Evolutionary conservation across 1,284 basidiomycete genomes (phyloP), one percentile per base, ranked within the genome.

Genomic region (Malassezia caprae): DNA sequence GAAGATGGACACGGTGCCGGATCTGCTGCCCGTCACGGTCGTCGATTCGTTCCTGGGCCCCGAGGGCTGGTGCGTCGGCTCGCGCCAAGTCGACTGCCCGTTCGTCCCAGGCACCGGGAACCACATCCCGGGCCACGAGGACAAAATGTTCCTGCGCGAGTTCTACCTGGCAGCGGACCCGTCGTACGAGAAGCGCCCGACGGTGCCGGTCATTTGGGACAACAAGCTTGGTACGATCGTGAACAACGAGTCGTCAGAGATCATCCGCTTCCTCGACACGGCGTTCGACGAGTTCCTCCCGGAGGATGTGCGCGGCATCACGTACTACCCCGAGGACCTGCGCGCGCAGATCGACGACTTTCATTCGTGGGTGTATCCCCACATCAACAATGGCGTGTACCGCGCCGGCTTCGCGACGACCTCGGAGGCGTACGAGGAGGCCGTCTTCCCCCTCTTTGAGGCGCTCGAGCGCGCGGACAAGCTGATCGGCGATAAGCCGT

Each of bases 171-270:
- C 81, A 56, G 87, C 83, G 0, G 78, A 89, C 59, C 83, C 84
- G 1, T 70, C 67, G 6, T 76, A 75, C 57, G 31, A 44, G 31
- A 63, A 62, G 37, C 63, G 72, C 28, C 68, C 63, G 55, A 76
- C 75, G 3, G 75, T 76, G 23, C 91, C 93, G n/a, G 78, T 91
- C 45, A 78, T 96, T 1, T 98, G 90, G 88, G 94, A 96, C 78
- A 93, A 85, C 78, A 87, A 94, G 76, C 78, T 76, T 35, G 77
- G 85, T 54, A 89, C 87, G 32, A 87, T 98, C 63, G 94, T 98
- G 53, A 94, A 88, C 79, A 98, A 73, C 61, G 72, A 75, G 56
- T 75, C 73, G 3, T 61, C 62, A 23, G 75, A 76, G 39, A 61
- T 96, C 68, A 90, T 96, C 67, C 84, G 93, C 51, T 87, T 90